Evolutionary conservation across 2,329 filamentous ascomycete species (phyloP), one percentile per base, ranked within the genome.

Genomic region (Aspergillus sp.): DNA sequence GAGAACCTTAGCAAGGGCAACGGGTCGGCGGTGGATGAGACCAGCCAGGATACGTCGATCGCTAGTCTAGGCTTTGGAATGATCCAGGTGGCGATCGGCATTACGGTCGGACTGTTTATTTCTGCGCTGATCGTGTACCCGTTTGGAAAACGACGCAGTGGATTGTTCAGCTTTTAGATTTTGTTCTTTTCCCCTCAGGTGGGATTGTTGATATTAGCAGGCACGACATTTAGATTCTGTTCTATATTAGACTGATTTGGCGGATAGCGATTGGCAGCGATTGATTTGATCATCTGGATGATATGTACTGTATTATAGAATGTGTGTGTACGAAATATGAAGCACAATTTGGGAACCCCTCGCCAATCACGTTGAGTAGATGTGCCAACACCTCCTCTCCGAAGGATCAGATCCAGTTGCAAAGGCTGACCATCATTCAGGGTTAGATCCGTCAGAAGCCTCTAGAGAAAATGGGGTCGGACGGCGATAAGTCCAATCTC

Each of bases 51-150:
- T 26, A 58, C 63, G 2, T 66, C 63, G 14, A 64, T 68, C 20
- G 63, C 66, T 52, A 76, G 75, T 61, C 67, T 77, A 46, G 75
- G 73, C 22, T 77, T 73, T 58, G 73, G 73, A 12, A 77, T 77
- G 74, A 69, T 78, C 24, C 74, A 77, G 64, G 70, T 78, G 9
- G 72, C 73, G 6, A 76, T 77, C 57, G 75, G 74, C 14, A 78
- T 77, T 56, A 76, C 73, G 2, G 75, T 77, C 6, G 75, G 75
- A 2, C 57, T 78, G 54, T 78, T 77, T 61, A 61, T 78, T 63
- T 74, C 74, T 36, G 73, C 74, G 32, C 58, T 77, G 62, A 67
- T 78, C 24, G 70, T 78, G 10, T 78, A 78, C 64, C 75, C 75
- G 14, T 65, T 71, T 60, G 74, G 75, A 11, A 77, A 77, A 63